Evolutionary conservation across 805 yeast genomes (phyloP), one percentile per base, ranked within the genome.

Genomic region (Scheffersomyces spartinae): DNA sequence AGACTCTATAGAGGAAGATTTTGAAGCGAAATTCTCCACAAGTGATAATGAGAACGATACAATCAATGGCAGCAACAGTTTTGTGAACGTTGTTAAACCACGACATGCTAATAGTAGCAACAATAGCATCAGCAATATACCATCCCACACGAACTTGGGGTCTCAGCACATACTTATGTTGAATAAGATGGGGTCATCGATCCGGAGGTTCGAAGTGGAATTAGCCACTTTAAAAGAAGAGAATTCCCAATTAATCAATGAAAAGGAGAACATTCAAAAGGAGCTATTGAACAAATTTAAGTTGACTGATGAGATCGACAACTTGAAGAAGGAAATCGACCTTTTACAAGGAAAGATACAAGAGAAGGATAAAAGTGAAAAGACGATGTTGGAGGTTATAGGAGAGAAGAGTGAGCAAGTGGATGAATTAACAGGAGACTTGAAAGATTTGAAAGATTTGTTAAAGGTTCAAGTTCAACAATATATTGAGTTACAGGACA

Each of bases 351-450:
- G 19, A 0, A 59, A 52, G 13, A 32, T 72, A 23, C 61, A 57
- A 10, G 41, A 47, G 12, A 52, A 54, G 27, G 40, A 49, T 6
- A 19, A 35, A 29, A 35, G 68, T 5, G 71, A 71, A 32, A 62
- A 65, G 28, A 69, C 77, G 5, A 67, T 81, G 25, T 52, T 85
- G 23, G 80, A 74, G 38, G 45, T 81, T 30, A 60, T 88, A 9
- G 95, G 95, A 5, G 95, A 86, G 44, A 85, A 85, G 45, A 66
- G 83, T 5, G 98, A 93, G 46, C 65, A 61, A 34, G 88, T 82
- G 4, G 80, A 74, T 29, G 98, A 91, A 49, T 61, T 91, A 23
- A 68, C 64, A 36, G 94, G 93, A 6, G 98, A 91, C 43, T 88
- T 91, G 10, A 66, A 61, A 4, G 98, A 91, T 50, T 61, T 88